A percentile compares a stretch with the other conserved stretches of the same genome.
Conservation (phyloP, 2,329 filamentous ascomycete genomes). For the Colletotrichum sp. region DNA sequence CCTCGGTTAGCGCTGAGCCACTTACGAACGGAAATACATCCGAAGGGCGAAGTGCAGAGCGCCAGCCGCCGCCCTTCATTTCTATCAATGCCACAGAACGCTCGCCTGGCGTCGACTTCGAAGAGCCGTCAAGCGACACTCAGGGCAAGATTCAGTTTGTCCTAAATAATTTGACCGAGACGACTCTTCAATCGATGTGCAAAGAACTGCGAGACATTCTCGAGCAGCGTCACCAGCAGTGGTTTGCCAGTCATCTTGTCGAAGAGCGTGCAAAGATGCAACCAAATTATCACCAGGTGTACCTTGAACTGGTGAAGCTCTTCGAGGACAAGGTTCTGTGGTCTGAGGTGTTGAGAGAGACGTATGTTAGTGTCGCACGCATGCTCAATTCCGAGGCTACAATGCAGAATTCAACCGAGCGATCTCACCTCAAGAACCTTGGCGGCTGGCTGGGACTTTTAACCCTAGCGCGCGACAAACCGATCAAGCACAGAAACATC, state of each 20-base stretch:
- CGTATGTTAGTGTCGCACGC: slow-evolving; percentile 82
- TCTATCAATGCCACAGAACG: slow-evolving; percentile 79
- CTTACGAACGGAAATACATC: slow-evolving; percentile 75
- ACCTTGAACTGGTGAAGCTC: slow-evolving; percentile 85
- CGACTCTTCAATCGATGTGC: slow-evolving; percentile 85
- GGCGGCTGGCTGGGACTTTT: slow-evolving; percentile 92
- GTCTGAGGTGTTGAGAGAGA: slow-evolving; percentile 90
- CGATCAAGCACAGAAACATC: slow-evolving; percentile 95
- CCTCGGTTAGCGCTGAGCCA: slow-evolving; percentile 47
- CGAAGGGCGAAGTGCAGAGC: slow-evolving; percentile 63
- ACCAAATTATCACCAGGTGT: slow-evolving; percentile 93
- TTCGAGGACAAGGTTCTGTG: slow-evolving; percentile 82
- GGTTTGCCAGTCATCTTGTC: slow-evolving; percentile 95
- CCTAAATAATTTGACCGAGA: slow-evolving; percentile 93
- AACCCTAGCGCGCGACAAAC: slow-evolving; percentile 91
- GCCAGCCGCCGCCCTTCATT: slow-evolving; percentile 73
- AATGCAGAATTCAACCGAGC: slow-evolving; percentile 81
- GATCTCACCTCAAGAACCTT: slow-evolving; percentile 89
- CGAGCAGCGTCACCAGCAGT: slow-evolving; percentile 84
- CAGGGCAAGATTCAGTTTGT: slow-evolving; percentile 96
- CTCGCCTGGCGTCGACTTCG: slow-evolving; percentile 66
- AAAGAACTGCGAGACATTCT: slow-evolving; percentile 80
- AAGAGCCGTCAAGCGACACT: slow-evolving; percentile 82
- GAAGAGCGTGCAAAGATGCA: slow-evolving; percentile 97
- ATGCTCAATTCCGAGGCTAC: slow-evolving; percentile 92